These are phyloP conservation scores for Boletus sensibilis DNA, from an alignment of 768 basidiomycete species.

Conservation along the genomic window DNA sequence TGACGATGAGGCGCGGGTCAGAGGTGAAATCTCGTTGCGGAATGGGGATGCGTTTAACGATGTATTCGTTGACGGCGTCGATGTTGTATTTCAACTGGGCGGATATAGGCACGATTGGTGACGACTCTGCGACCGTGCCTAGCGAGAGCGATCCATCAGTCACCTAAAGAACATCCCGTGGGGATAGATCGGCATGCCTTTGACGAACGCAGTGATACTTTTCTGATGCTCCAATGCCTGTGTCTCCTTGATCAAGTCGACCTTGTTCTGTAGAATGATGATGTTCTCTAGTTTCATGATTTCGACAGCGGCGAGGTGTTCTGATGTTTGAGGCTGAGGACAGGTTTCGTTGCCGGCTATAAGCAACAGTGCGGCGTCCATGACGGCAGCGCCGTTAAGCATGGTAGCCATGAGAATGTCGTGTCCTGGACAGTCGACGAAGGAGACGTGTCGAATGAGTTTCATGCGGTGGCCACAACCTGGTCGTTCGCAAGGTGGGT, in stretches of 20 bases:
- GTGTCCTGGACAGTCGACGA: constrained; percentile 97
- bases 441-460: constrained; percentile 94
- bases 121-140: constrained; percentile 97
- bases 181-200: constrained; percentile 51
- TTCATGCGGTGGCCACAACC: constrained; percentile 91
- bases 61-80: constrained; percentile 98
- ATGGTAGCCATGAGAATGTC: constrained; percentile 99
- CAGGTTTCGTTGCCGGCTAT: constrained; percentile 98
- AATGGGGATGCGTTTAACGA: constrained; percentile 94
- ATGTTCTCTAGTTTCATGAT: constrained; percentile 99
- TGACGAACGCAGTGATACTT: constrained; percentile 93
- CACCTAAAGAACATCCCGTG: background rate
- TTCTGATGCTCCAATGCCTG: constrained; percentile 96
- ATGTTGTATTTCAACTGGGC: constrained; percentile 99
- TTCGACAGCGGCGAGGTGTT: constrained; percentile 97
- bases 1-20: constrained; percentile 92
- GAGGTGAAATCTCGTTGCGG: constrained; percentile 91
- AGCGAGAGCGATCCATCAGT: background rate
- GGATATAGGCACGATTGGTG: constrained; percentile 98
- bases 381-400: constrained; percentile 99
- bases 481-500: constrained; percentile 89
- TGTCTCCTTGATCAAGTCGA: constrained; percentile 93
- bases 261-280: constrained; percentile 98
- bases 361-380: constrained; percentile 96
- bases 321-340: constrained; percentile 97